Evolutionary conservation across 345 rosid species (phyloP).

Genomic region (Heritiera littoralis): DNA sequence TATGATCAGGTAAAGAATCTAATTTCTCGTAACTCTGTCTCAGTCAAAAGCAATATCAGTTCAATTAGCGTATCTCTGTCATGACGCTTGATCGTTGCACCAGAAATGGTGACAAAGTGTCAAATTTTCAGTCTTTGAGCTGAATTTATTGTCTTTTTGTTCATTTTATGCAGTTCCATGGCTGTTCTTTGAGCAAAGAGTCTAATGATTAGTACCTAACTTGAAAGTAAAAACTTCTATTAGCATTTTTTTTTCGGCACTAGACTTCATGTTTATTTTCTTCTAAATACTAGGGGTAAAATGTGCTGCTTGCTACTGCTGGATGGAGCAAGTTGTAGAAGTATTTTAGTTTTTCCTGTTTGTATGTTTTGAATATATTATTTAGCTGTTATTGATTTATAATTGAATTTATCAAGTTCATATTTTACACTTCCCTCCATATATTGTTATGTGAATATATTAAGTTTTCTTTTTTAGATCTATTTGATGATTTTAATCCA

Average conservation of each 20-base stretch:
- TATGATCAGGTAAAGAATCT: slow-evolving; percentile 77
- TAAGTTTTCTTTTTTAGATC: background rate
- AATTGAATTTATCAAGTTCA: background rate
- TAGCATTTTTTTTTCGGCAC: background rate
- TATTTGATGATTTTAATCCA: background rate
- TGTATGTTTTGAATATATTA: background rate
- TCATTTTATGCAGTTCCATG: background rate
- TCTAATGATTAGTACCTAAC: background rate
- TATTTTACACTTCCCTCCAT: background rate
- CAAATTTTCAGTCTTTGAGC: background rate
- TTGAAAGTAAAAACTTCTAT: background rate
- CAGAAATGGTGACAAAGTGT: background rate
- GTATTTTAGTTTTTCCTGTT: background rate
- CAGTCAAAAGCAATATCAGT: background rate
- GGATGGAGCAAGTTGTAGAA: background rate
- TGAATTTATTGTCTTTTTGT: background rate
- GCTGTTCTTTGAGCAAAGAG: background rate
- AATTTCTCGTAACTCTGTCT: background rate
- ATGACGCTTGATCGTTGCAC: background rate
- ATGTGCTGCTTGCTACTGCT: background rate
- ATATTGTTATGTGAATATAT: background rate
- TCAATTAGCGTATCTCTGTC: background rate
- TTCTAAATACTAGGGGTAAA: background rate
- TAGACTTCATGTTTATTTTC: background rate
- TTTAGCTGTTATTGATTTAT: background rate